A percentile compares a stretch with the other conserved stretches of the same genome.
Conservation (phyloP, 2,329 filamentous ascomycete genomes). For the Pseudogymnoascus sp. region DNA sequence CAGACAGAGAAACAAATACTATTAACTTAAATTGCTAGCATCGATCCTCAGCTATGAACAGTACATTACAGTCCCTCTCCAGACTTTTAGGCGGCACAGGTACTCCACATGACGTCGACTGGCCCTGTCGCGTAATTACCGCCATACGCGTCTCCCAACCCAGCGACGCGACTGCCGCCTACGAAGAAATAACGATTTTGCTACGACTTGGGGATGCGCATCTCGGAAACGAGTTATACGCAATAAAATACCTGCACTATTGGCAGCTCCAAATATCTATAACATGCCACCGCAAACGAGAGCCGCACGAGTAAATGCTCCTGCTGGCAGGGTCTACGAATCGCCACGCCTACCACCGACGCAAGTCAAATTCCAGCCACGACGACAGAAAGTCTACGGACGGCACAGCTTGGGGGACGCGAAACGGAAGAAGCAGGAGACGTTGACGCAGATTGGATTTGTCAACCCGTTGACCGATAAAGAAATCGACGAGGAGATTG, state of each 20-base stretch:
- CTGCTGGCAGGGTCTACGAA: background rate
- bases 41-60: too few species aligned
- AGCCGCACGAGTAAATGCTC: background rate
- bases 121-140: background rate
- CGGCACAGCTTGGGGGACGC: background rate
- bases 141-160: slow-evolving; percentile 4
- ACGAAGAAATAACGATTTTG: background rate
- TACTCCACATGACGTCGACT: background rate
- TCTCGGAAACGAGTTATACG: background rate
- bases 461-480: background rate
- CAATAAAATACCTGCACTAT: background rate
- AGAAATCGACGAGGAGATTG: slow-evolving; percentile 1
- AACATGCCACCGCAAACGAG: slow-evolving; percentile 1
- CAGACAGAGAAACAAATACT: too few species aligned
- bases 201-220: background rate
- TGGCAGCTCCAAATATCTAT: background rate
- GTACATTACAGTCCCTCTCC: too few species aligned
- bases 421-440: slow-evolving; percentile 1
- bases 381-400: background rate
- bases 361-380: slow-evolving; percentile 8
- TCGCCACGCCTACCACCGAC: background rate
- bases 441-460: slow-evolving; percentile 7
- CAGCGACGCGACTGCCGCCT: slow-evolving; percentile 2
- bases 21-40: too few species aligned
- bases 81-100: too few species aligned